A percentile compares a stretch with the other conserved stretches of the same genome.
Conservation (phyloP, 2,329 filamentous ascomycete species). For the Diaporthe humulicola region DNA sequence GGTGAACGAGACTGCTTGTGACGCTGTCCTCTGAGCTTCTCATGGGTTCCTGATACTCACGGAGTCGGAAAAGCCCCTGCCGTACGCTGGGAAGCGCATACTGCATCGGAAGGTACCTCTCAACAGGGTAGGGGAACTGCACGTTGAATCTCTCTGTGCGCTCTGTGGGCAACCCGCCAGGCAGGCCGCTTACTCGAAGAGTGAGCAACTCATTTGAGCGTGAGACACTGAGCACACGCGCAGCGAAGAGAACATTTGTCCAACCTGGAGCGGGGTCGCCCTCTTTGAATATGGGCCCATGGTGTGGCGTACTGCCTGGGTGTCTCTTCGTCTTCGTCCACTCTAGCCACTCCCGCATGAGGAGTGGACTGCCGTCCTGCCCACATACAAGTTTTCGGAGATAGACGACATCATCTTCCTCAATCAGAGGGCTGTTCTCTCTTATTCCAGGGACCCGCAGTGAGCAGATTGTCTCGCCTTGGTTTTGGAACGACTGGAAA, state of each 20-base stretch:
- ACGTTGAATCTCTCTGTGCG: conserved; percentile 42
- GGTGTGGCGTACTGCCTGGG: not conserved
- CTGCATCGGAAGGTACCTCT: conserved; percentile 38
- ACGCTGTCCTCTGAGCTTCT: not conserved
- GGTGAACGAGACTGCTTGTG: not conserved
- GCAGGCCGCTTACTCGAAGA: conserved; percentile 40
- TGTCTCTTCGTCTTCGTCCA: not conserved
- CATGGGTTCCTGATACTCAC: not conserved
- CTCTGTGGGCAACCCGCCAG: not conserved
- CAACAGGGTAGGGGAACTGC: conserved; percentile 38
- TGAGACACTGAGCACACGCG: conserved; percentile 42
- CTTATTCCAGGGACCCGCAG: conserved; percentile 43
- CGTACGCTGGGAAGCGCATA: conserved; percentile 40
- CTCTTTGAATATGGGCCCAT: not conserved
- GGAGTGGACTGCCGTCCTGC: conserved; percentile 2
- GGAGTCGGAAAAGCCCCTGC: conserved; percentile 33
- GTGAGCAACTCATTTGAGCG: conserved; percentile 39
- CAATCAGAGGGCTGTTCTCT: conserved; percentile 42
- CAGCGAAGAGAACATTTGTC: conserved; percentile 42
- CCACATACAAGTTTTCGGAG: conserved; percentile 42
- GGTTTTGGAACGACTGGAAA: conserved; percentile 7
- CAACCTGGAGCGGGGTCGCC: conserved; percentile 35
- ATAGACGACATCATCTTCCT: conserved; percentile 43
- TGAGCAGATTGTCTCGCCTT: conserved; percentile 33
- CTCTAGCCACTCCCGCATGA: conserved; percentile 34